Base-by-base conservation (phyloP, 768 basidiomycete species). In the Gymnopilus dilepis region DNA sequence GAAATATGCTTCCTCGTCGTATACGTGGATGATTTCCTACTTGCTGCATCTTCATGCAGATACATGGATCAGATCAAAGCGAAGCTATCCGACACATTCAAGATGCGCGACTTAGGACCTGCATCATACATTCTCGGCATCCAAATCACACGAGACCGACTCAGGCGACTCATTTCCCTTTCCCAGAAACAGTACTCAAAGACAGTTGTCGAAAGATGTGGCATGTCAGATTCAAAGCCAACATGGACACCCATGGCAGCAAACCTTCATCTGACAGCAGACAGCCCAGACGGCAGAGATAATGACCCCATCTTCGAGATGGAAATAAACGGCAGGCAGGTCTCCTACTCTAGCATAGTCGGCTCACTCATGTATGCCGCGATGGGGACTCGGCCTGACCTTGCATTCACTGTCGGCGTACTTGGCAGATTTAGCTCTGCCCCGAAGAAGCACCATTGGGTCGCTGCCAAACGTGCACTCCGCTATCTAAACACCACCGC, bases 51-150 rank as follows among this genome's bases (percentile, higher is more conserved):
- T 15, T 53, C 59, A 3, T 56, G 56, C 28, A 24, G 26, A 3
- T 52, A 62, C n/a, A 63, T 62, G 65, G 15, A 58, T 57, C 2
- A 58, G 61, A 13, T 67, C 65, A 53, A 69, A 65, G 48, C 41
- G 59, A 26, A 64, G 65, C 12, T 68, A 45, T 34, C 24, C 6
- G 33, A 61, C 6, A 48, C 58, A 12, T 70, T 72, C 60, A 62
- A 69, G 17, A 71, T 76, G n/a, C 60, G 59, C 0, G 67, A 75
- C 51, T 51, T 72, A 4, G 70, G 74, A 2, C 40, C 66, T 12
- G 57, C 72, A 11, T 59, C 63, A 33, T 68, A 66, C 61, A 58
- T 74, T 13, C 61, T 74, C 5, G 69, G 68, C 11, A 65, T 74
- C 33, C 40, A 65, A 50, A 63, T 74, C 43, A 62, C 30, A 9